Percentiles rank a stretch among this genome's conserved stretches.
Conservation (phyloP, 768 basidiomycete genomes). For the Pulveroboletus sp. region DNA sequence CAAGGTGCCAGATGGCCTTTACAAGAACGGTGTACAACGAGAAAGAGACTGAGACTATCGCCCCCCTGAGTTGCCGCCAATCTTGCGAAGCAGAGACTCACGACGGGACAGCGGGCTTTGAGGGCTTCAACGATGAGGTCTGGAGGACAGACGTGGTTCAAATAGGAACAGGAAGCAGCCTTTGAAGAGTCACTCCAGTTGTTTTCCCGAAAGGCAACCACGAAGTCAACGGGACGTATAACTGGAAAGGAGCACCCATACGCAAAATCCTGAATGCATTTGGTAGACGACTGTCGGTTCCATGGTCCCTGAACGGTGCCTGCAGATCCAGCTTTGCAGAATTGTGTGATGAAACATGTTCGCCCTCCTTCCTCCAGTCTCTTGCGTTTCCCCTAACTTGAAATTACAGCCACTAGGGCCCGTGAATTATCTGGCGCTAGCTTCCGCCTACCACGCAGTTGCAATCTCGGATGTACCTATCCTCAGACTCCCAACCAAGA, state of each 20-base stretch:
- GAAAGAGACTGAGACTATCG: conserved; percentile 14
- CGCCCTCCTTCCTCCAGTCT: no score
- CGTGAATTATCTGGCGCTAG: not conserved
- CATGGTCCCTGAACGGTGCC: not conserved
- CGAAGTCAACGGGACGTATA: no score
- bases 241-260: not conserved
- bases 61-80: no score
- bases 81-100: no score
- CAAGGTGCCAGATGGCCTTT: conserved; percentile 50
- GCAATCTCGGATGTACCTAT: conserved; percentile 33
- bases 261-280: not conserved
- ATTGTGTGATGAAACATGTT: conserved; percentile 34
- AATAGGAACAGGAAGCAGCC: not conserved
- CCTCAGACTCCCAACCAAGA: conserved; percentile 38
- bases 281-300: not conserved
- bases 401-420: not conserved
- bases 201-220: no score
- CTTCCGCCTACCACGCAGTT: conserved; percentile 30
- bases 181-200: no score
- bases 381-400: not conserved
- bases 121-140: no score
- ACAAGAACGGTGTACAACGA: conserved; percentile 53
- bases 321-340: not conserved
- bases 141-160: not conserved
- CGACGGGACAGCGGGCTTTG: no score